Evolutionary conservation across 257 asterid species (phyloP), one percentile per base, ranked within the genome.

Genomic region (Orobanche coerulescens): DNA sequence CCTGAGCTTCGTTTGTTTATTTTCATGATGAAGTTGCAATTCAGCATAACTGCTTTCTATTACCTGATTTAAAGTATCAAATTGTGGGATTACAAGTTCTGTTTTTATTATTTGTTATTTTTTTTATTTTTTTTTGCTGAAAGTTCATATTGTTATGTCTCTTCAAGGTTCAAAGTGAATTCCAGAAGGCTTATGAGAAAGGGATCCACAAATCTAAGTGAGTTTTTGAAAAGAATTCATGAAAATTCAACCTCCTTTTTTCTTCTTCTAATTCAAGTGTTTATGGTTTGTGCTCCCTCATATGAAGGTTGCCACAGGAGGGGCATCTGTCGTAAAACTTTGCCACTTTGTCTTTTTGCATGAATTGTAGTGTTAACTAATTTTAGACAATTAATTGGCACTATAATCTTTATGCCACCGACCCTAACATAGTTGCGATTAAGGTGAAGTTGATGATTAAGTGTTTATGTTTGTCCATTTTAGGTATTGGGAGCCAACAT

Each of bases 401-500:
- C n/a, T n/a, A n/a, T n/a, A n/a, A n/a, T n/a, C n/a, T n/a, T n/a
- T n/a, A n/a, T n/a, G n/a, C n/a, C n/a, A n/a, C n/a, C n/a, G n/a
- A n/a, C n/a, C n/a, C n/a, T n/a, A n/a, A n/a, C n/a, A n/a, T n/a
- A n/a, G n/a, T n/a, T n/a, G n/a, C n/a, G n/a, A n/a, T n/a, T n/a
- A n/a, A n/a, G n/a, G n/a, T n/a, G n/a, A n/a, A n/a, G n/a, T n/a
- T n/a, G n/a, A n/a, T n/a, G n/a, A n/a, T 68, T 61, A 56, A 50
- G 55, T 66, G 62, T 66, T 77, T 42, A 70, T 63, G 26, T 24
- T 67, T 15, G 48, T 42, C 66, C 64, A 43, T 8, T 11, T 49
- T 68, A 92, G 98, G 87, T 84, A 76, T 33, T 93, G 99, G 99
- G 99, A 93, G 72, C 94, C 99, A 58, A 80, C 99, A 49, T 89